Conservation (phyloP, 2,329 filamentous ascomycete species). For the Phialocephala sp. region DNA sequence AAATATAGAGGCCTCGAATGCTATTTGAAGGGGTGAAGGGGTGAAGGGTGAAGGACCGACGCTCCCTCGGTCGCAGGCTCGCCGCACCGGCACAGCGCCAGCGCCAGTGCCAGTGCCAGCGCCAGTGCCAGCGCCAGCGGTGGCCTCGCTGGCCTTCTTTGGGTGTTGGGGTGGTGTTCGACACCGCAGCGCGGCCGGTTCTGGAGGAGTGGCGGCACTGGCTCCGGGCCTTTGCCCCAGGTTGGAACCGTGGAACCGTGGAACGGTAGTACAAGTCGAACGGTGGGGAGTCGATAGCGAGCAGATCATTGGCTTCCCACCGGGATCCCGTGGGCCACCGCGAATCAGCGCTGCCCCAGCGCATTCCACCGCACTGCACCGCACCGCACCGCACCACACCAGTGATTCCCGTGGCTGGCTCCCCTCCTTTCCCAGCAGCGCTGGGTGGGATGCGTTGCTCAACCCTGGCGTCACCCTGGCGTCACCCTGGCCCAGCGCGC, state of each 20-base stretch:
- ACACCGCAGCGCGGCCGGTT: not conserved
- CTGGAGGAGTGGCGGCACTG: not conserved
- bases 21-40: slow-evolving; percentile 6
- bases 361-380: not conserved
- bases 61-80: not conserved
- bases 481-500: not conserved
- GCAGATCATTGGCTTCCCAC: not conserved
- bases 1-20: not conserved
- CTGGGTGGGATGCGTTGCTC: not conserved
- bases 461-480: not conserved
- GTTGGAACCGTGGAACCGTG: not conserved
- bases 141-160: not conserved
- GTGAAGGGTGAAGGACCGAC: not conserved
- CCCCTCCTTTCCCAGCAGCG: not conserved
- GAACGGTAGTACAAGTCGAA: no score
- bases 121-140: not conserved
- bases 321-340: not conserved
- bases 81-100: not conserved
- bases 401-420: not conserved
- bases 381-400: not conserved
- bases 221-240: not conserved
- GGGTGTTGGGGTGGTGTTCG: not conserved
- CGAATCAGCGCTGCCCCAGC: not conserved
- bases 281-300: not conserved
- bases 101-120: no score